Conservation (phyloP, 768 basidiomycete species). For the Nidula microcarpa region DNA sequence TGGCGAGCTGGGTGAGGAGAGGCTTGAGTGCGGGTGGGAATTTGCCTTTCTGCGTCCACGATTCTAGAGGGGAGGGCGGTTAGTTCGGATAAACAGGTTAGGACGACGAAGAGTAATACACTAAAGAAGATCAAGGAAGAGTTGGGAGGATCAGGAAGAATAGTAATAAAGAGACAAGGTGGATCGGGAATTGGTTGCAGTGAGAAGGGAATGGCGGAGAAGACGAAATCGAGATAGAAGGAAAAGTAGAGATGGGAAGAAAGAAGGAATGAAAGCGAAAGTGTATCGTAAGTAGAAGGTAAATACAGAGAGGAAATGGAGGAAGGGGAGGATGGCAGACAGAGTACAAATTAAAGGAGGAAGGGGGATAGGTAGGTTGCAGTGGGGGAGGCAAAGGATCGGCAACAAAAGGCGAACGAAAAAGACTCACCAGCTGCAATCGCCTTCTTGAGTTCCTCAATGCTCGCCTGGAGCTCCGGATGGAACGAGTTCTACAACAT, state of each 20-base stretch:
- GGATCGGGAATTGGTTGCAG: too few relatives aligned
- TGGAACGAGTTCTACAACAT: conserved; percentile 59
- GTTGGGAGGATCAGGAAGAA: background rate
- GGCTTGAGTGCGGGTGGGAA: conserved; percentile 85
- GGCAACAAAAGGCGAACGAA: too few relatives aligned
- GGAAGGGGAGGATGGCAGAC: too few relatives aligned
- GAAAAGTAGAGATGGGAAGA: background rate
- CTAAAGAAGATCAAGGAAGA: background rate
- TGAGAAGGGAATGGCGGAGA: too few relatives aligned
- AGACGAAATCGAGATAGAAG: background rate
- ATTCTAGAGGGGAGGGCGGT: conserved; percentile 38
- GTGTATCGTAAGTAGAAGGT: background rate
- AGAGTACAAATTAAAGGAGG: too few relatives aligned
- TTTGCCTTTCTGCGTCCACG: conserved; percentile 80
- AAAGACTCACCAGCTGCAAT: conserved; percentile 52
- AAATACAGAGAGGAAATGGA: too few relatives aligned
- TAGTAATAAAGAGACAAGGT: too few relatives aligned
- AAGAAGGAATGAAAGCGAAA: background rate
- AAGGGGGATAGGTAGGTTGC: too few relatives aligned
- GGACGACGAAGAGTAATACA: background rate
- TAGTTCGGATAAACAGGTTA: background rate
- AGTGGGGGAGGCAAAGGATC: too few relatives aligned
- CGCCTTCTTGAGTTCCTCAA: conserved; percentile 58
- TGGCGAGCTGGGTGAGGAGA: conserved; percentile 61
- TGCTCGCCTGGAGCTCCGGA: conserved; percentile 57